A percentile compares a stretch with the other conserved stretches of the same genome.
Conservation (phyloP, 371 early-diverging fungal species). For the Mortierella sp. region DNA sequence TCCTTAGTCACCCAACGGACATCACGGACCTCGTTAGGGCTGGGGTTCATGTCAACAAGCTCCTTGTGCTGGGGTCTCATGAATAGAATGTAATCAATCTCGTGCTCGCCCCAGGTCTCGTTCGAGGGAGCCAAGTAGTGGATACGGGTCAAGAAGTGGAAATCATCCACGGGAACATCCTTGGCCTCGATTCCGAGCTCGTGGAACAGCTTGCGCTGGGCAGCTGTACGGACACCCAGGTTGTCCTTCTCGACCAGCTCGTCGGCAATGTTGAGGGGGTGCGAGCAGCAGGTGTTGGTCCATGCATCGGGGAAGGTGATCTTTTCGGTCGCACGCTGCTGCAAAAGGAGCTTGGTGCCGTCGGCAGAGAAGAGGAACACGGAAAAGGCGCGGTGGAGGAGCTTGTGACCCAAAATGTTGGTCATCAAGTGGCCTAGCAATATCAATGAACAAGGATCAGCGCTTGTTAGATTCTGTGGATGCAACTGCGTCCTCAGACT, state of each 20-base stretch:
- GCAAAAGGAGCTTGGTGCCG: conserved; percentile 84
- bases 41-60: conserved; percentile 71
- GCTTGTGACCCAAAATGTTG: conserved; percentile 82
- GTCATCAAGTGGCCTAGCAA: conserved; percentile 91
- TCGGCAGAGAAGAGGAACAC: conserved; percentile 93
- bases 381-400: conserved; percentile 97
- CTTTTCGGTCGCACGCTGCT: conserved; percentile 95
- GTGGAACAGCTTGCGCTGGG: conserved; percentile 94
- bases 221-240: conserved; percentile 83
- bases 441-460: background rate
- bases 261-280: conserved; percentile 87
- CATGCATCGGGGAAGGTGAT: conserved; percentile 97
- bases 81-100: conserved; percentile 93
- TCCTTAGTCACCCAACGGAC: conserved; percentile 80
- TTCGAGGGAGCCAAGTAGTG: conserved; percentile 96
- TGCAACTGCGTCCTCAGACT: background rate
- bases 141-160: conserved; percentile 93
- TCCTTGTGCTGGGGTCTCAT: conserved; percentile 72
- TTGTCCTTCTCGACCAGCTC: conserved; percentile 89
- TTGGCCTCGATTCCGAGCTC: conserved; percentile 92
- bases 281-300: conserved; percentile 99
- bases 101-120: conserved; percentile 94
- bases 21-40: conserved; percentile 88
- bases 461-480: background rate
- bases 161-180: conserved; percentile 84